Evolutionary conservation across 2,329 filamentous ascomycete species (phyloP).

Genomic region (Aspergillus cejpii): DNA sequence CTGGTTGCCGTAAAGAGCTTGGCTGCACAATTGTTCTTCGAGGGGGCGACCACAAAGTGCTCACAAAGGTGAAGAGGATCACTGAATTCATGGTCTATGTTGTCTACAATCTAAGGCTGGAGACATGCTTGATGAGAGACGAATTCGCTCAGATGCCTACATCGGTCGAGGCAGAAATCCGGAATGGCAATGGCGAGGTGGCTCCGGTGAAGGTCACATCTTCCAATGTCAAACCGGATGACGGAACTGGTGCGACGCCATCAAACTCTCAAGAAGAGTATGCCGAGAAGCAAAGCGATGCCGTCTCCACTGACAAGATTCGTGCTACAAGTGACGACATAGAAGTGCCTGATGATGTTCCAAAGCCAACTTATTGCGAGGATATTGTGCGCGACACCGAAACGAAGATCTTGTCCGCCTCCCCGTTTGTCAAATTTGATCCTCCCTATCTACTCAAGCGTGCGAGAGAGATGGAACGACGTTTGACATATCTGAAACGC

Average conservation of each 20-base stretch:
- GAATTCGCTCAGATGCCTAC: slow-evolving; percentile 79
- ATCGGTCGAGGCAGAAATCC: slow-evolving; percentile 46
- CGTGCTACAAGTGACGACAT: slow-evolving; percentile 21
- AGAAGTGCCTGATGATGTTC: slow-evolving; percentile 67
- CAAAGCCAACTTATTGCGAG: slow-evolving; percentile 87
- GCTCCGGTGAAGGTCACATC: slow-evolving; percentile 5
- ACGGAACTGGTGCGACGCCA: slow-evolving; percentile 5
- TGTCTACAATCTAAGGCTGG: slow-evolving; percentile 92
- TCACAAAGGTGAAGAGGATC: slow-evolving; percentile 80
- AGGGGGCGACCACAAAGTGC: slow-evolving; percentile 63
- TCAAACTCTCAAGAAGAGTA: slow-evolving; percentile 13
- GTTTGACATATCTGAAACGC: slow-evolving; percentile 71
- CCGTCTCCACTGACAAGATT: slow-evolving; percentile 12
- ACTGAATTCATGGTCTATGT: slow-evolving; percentile 99
- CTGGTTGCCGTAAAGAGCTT: slow-evolving; percentile 79
- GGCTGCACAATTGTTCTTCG: slow-evolving; percentile 92
- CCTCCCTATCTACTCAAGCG: slow-evolving; percentile 90
- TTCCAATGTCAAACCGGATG: slow-evolving; percentile 3
- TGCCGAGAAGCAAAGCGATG: slow-evolving; percentile 14
- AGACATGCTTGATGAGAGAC: slow-evolving; percentile 89
- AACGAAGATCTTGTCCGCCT: slow-evolving; percentile 88
- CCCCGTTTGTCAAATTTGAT: slow-evolving; percentile 91
- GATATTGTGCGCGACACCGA: slow-evolving; percentile 91
- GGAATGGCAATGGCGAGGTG: slow-evolving; percentile 9
- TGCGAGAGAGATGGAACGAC: slow-evolving; percentile 81